Evolutionary conservation across 352 stramenopile species (phyloP), one percentile per base, ranked within the genome.

Genomic region (Labyrinthula sp.): DNA sequence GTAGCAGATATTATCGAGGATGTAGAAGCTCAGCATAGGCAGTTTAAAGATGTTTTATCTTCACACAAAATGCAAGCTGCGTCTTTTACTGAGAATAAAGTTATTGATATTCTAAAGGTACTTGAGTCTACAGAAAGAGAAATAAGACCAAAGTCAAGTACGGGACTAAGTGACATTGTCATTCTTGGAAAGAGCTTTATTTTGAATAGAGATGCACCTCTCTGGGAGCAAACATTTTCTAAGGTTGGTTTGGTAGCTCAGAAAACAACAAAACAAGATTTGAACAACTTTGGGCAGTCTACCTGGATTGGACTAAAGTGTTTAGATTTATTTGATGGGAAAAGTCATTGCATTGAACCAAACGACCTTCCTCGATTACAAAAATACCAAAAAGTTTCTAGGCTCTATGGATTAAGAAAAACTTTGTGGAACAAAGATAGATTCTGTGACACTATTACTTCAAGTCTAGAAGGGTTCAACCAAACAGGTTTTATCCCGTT

Each of bases 341-440:
- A 52, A 25, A 20, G 31, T 7, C 8, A 52, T 28, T 52, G 43
- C 35, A 39, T 52, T 20, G 43, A 52, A 1, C 43, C 43, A 8
- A 50, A 17, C 23, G 20, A 39, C 8, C 14, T 52, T 7, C 34
- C 35, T 12, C 8, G 6, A 0, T 18, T 54, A 23, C 20, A 52
- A 14, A 38, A 35, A n/a, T 47, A 52, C 23, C 43, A 52, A 25
- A 31, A 35, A 7, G 38, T 54, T 3, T 52, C 43, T 10, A 22
- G 43, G 9, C 34, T 52, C 3, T 52, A 48, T 29, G 43, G 43
- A 7, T 28, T 52, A 14, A 31, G 43, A 8, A 50, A 52, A 12
- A 52, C 43, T 2, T 25, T 52, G 3, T 52, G 43, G 43, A 52
- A 28, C 34, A 52, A 52, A 22, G 43, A 52, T 8, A 4, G 35